Percentiles rank a stretch among this genome's conserved stretches.
Evolutionary conservation across 345 rosid species (phyloP).

Genomic region (Eucalyptus marginata): DNA sequence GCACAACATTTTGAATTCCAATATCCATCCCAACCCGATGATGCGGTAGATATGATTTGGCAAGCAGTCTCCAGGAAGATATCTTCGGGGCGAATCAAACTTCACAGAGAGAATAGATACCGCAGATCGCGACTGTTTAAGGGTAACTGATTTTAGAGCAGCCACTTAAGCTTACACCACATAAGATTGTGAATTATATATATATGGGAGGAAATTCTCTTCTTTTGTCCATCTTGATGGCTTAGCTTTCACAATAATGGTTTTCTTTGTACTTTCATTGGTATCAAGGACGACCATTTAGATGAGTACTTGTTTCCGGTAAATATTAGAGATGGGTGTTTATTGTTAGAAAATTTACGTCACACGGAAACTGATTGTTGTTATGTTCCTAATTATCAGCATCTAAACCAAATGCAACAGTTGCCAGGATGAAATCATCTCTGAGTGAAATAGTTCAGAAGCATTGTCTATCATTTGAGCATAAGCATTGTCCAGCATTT

Average conservation of each 20-base stretch:
- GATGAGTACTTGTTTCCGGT: not conserved
- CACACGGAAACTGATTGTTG: not conserved
- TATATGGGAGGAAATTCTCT: not conserved
- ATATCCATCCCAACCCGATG: constrained; percentile 64
- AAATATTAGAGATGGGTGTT: not conserved
- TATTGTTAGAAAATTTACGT: not conserved
- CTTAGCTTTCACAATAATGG: not conserved
- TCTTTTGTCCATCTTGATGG: not conserved
- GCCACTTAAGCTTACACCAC: not conserved
- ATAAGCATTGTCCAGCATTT: not conserved
- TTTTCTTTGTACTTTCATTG: not conserved
- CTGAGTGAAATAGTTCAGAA: not conserved
- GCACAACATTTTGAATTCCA: constrained; percentile 47
- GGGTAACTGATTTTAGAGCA: not conserved
- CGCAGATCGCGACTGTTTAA: constrained; percentile 18
- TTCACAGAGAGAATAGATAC: constrained; percentile 50
- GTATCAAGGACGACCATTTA: not conserved
- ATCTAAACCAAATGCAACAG: not conserved
- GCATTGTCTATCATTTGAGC: not conserved
- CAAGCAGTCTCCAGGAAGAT: constrained; percentile 49
- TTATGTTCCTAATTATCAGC: not conserved
- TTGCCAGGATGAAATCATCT: not conserved
- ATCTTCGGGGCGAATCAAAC: constrained; percentile 22
- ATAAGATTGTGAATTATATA: not conserved
- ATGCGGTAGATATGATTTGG: constrained; percentile 94